Evolutionary conservation across 345 rosid species (phyloP), one percentile per base, ranked within the genome.

Genomic region (Eucalyptus brandiana): DNA sequence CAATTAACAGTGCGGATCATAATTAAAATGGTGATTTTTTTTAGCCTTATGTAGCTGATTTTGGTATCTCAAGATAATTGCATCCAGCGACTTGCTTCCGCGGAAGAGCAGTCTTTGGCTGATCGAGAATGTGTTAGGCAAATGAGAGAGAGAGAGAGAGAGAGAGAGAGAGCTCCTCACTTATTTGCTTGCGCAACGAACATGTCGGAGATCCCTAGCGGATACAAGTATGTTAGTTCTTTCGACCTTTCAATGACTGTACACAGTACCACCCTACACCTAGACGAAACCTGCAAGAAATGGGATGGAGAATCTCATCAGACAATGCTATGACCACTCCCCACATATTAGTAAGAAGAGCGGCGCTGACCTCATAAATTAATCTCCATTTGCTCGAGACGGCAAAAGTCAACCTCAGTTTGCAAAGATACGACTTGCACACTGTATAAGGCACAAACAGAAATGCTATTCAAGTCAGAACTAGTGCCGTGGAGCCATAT

Each of bases 1-100:
- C 90, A 56, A 86, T 91, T 50, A 90, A 91, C 96, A 96, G 97
- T 56, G 91, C 86, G 89, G 94, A 85, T 83, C 86, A 88, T 23
- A 92, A 94, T 88, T 56, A 88, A 88, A 88, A 88, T 16, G 94
- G 91, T 86, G 93, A 89, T 47, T 80, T 90, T 86, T 92, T 87
- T 88, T 93, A 89, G 89, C 93, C 93, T 12, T 87, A 91, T 90
- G 93, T 44, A 37, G 28, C 47, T 37, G 45, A 76, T 76, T 37
- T 76, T 76, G 83, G 28, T 37, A 69, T 69, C 44, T 69, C 40
- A 76, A 37, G 47, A 76, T 76, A 76, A 44, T 76, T 37, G 28
- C 42, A 24, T 19, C 83, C 28, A 21, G 45, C 9, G 83, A 76
- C 42, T 69, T 9, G 69, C 34, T 65, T 65, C 76, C 21, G 9